Conservation (phyloP, 352 stramenopile genomes). For the Pythium angustatum region DNA sequence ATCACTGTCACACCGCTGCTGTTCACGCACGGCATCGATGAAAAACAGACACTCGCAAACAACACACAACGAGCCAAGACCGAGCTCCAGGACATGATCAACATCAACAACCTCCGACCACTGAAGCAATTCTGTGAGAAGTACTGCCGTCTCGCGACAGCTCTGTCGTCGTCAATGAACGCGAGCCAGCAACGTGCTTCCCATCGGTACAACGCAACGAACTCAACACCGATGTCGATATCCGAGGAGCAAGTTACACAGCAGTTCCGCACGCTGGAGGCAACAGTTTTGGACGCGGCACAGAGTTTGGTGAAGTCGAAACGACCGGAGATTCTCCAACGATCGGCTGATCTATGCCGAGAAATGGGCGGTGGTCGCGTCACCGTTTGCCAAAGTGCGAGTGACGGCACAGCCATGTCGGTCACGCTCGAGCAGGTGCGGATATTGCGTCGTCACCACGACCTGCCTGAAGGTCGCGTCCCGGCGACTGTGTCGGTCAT, state of each 20-base stretch:
- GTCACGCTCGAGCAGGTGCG: constrained; percentile 95
- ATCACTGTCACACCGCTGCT: constrained; percentile 82
- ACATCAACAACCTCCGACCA: constrained; percentile 82
- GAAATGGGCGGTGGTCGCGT: constrained; percentile 90
- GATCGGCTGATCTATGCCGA: constrained; percentile 76
- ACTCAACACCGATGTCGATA: constrained; percentile 50
- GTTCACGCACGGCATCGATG: constrained; percentile 94
- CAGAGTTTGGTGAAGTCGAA: constrained; percentile 88
- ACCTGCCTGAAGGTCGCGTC: constrained; percentile 70
- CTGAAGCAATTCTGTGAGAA: constrained; percentile 85
- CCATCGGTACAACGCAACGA: constrained; percentile 59
- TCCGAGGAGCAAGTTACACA: constrained; percentile 73
- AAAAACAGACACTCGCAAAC: constrained; percentile 95
- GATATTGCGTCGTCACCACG: constrained; percentile 83
- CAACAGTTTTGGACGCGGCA: constrained; percentile 69
- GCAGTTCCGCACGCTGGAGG: constrained; percentile 64
- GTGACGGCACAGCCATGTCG: constrained; percentile 98
- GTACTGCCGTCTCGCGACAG: constrained; percentile 66
- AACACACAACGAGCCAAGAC: constrained; percentile 88
- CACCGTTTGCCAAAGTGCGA: constrained; percentile 97
- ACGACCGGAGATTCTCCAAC: constrained; percentile 82
- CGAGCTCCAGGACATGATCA: constrained; percentile 89
- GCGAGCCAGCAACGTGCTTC: constrained; percentile 24
- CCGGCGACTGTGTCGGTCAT: constrained; percentile 84
- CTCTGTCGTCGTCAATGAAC: constrained; percentile 47